Base-by-base conservation (phyloP, 805 yeast genomes). In the Hanseniaspora lachancei region DNA sequence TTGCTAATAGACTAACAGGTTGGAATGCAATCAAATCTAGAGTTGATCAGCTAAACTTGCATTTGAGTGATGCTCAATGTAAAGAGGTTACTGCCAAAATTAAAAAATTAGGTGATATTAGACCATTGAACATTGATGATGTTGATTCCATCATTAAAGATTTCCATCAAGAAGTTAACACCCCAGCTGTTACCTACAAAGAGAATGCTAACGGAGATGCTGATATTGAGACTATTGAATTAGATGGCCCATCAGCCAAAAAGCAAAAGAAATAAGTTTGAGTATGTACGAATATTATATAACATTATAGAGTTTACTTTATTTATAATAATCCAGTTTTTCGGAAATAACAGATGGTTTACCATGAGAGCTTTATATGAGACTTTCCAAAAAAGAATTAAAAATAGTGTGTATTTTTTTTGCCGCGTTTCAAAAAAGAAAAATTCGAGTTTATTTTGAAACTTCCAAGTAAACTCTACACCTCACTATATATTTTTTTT, bases 21-120 rank as follows among this genome's bases (percentile, higher is more conserved):
- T 91, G 98, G 98, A 93, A 91, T 72, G 97, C 97, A 56, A 91
- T 91, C 79, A 91, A 91, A 77, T 81, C 95, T 44, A 85, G 98
- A 73, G 98, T 93, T 59, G 98, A 91, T 70, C 98, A 91, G 74
- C 80, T 91, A 73, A 89, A 93, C 73, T 77, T 91, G 72, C 75
- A 82, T 64, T 77, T 91, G 68, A 81, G 93, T 50, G 98, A 91
- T 68, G 91, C 82, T 62, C 97, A 91, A 77, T 76, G 86, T 73
- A 93, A 93, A 78, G 96, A 87, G 69, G 95, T 93, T 60, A 91
- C 98, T 38, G 76, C 78, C 63, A 89, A 89, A 76, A 89, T 91
- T 72, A 91, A 91, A 77, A 78, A 82, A 72, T 78, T 91, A 66
- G 98, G 97, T 62, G 98, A 91, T 70, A 87, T 93, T 58, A 81